Conservation (phyloP, 345 rosid species). For the Hypericum androsaemum region DNA sequence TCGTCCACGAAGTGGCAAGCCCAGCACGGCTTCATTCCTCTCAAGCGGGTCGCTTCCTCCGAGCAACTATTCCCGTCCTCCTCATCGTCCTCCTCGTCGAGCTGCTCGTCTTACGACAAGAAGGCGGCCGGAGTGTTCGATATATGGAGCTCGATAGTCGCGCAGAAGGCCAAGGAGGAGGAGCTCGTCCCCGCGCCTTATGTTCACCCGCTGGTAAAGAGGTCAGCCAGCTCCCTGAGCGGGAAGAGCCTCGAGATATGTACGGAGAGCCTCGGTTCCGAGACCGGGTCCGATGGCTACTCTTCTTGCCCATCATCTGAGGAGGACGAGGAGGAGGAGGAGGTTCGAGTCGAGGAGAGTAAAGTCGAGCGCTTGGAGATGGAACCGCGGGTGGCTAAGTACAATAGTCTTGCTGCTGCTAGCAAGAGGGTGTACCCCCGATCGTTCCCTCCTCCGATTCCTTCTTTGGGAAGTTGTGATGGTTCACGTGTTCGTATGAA, state of each 20-base stretch:
- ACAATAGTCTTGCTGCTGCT: conserved; percentile 8
- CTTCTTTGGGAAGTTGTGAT: conserved; percentile 40
- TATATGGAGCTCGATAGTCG: conserved; percentile 53
- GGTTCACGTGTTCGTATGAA: conserved; percentile 55
- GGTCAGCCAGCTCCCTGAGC: conserved; percentile 50
- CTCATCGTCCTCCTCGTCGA: no score
- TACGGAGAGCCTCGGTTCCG: conserved; percentile 97
- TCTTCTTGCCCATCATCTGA: conserved; percentile 55
- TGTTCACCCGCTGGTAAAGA: conserved; percentile 57
- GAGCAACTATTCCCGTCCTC: conserved; percentile 20
- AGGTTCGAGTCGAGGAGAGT: conserved; percentile 8
- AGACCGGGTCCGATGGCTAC: conserved; percentile 83
- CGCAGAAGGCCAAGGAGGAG: conserved; percentile 35
- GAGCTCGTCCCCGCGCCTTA: conserved; percentile 42
- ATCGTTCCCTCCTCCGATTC: conserved; percentile 75
- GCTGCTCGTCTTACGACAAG: no score
- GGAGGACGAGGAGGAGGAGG: conserved; percentile 32
- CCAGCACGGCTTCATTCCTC: conserved; percentile 36
- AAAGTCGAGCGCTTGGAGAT: no score
- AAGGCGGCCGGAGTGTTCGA: conserved; percentile 30
- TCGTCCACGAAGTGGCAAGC: conserved; percentile 63
- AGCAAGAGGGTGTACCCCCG: conserved; percentile 22
- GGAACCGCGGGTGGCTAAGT: conserved; percentile 16
- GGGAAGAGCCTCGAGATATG: conserved; percentile 77
- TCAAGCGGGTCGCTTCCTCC: conserved; percentile 55